Evolutionary conservation across 495 filamentous ascomycete genomes (phyloP).

Genomic region (Daldinia childiae): DNA sequence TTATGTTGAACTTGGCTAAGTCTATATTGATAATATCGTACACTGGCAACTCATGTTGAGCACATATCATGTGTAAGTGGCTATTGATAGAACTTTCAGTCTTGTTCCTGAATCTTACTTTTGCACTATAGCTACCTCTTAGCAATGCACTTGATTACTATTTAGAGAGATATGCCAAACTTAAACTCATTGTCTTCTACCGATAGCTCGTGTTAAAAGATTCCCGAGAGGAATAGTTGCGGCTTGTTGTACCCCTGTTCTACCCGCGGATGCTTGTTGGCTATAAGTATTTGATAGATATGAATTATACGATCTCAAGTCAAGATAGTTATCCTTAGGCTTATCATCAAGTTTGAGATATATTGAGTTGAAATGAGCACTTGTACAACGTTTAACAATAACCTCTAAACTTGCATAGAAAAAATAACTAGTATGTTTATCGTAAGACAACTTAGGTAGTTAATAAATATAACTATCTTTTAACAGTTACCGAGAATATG

Average conservation of each 20-base stretch:
- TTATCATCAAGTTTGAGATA: neutral
- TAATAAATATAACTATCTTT: neutral
- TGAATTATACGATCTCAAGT: neutral
- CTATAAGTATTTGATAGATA: neutral
- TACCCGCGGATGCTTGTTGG: neutral
- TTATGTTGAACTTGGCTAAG: neutral
- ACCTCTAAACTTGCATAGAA: neutral
- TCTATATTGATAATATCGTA: neutral
- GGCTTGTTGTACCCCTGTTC: neutral
- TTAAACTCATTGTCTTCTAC: too few species aligned
- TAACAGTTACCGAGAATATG: neutral
- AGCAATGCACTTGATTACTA: too few species aligned
- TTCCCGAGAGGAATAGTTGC: too few species aligned
- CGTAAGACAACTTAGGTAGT: neutral
- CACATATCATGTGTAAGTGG: neutral
- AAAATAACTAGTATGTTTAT: neutral
- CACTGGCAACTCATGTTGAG: neutral
- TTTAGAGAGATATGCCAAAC: too few species aligned
- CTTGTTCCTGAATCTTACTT: neutral
- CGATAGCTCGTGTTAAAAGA: too few species aligned
- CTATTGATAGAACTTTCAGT: too few species aligned
- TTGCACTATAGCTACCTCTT: too few species aligned
- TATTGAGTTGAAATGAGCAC: neutral
- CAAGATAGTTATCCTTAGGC: neutral
- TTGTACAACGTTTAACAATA: neutral